Base-by-base conservation (phyloP, 495 filamentous ascomycete species). In the Tuber borchii region DNA sequence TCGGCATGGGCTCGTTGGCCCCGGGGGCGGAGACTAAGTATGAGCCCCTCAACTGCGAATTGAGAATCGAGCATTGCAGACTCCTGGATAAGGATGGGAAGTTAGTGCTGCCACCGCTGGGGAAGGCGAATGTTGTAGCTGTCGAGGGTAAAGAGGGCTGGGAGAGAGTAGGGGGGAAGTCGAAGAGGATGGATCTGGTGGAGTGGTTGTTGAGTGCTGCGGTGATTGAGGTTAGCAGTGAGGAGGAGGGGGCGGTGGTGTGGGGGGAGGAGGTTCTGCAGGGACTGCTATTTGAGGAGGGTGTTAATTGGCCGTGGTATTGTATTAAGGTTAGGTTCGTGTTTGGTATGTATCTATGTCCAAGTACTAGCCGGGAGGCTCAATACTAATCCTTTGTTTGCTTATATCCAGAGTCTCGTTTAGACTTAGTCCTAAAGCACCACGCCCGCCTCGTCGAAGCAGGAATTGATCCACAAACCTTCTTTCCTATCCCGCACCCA, bases 281-380 rank as follows among this genome's bases (percentile, higher is more conserved):
- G 56, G 78, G 78, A 14, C 56, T 79, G 45, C 79, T 79, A 46
- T 79, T 79, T 71, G 76, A 79, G 70, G 78, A 79, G 10, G 78
- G 70, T 16, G 76, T 75, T 19, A 73, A 68, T 34, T 79, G 78
- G 78, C 78, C 78, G n/a, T 79, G 78, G 78, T 79, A 79, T 75
- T 76, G 70, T 48, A 16, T 79, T 4, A 31, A 75, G 6, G 78
- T 71, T 22, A 65, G 73, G 20, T 79, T 73, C 26, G 44, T 77
- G n/a, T 71, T 79, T 73, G 78, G 78, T 79, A 79, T 56, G 77
- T 68, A 39, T 44, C 42, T 17, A 17, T 22, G 40, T 37, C 45
- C 19, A 61, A 40, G 37, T 20, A 31, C 44, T 2, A 22, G 22
- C 22, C 8, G 34, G 39, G 56, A 31, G 3, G 46, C 9, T 12